phyloP scores from a whole-genome alignment of 2,329 filamentous ascomycete genomes.

The Diaporthe capsici region DNA sequence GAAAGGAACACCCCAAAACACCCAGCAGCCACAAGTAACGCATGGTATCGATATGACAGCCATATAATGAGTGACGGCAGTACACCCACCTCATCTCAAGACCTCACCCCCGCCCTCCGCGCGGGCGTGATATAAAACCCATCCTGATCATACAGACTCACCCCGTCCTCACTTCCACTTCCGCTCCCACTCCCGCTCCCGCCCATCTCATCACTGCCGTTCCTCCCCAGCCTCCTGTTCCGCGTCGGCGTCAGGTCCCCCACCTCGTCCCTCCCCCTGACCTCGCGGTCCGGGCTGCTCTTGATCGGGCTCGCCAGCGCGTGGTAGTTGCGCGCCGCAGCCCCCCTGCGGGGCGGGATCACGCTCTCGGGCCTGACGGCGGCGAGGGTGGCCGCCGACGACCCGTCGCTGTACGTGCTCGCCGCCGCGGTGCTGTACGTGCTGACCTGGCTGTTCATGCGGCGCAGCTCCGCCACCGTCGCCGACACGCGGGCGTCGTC shows the following conservation, averaged over 20 bases:
- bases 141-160: slow-evolving; percentile 61
- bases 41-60: background rate
- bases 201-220: background rate
- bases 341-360: slow-evolving; percentile 45
- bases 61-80: background rate
- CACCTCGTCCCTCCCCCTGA: background rate
- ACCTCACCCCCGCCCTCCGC: slow-evolving; percentile 41
- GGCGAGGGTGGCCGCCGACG: slow-evolving; percentile 51
- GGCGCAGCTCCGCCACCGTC: slow-evolving; percentile 66
- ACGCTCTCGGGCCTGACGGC: slow-evolving; percentile 56
- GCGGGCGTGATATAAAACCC: slow-evolving; percentile 62
- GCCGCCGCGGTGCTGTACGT: slow-evolving; percentile 59
- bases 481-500: slow-evolving; percentile 50
- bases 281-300: slow-evolving; percentile 11
- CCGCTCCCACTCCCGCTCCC: background rate
- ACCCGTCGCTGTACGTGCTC: slow-evolving; percentile 48
- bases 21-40: background rate
- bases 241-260: background rate
- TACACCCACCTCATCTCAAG: background rate
- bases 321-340: slow-evolving; percentile 62
- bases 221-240: background rate
- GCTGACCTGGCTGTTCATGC: slow-evolving; percentile 70
- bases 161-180: slow-evolving; percentile 54
- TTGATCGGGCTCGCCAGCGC: slow-evolving; percentile 53
- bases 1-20: background rate